Evolutionary conservation across 164 flowering plant species (phyloP), one percentile per base, ranked within the genome.

Genomic region (Tetrastigma voinierianum): DNA sequence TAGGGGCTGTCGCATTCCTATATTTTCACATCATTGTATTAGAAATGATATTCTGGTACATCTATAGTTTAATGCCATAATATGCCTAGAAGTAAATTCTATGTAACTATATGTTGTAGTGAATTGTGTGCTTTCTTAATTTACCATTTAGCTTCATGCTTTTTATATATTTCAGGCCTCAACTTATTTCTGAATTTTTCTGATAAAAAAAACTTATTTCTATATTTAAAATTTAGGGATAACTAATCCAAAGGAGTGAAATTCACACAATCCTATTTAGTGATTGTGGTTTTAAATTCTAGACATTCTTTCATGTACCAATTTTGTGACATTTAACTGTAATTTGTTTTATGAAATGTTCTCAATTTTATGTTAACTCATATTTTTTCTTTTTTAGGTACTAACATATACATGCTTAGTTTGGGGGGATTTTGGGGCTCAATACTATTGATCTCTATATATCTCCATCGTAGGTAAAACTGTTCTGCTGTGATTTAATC

Each of bases 401-500:
- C 99, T 54, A 80, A 90, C 48, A 90, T 95, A 60, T 82, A 75
- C 70, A 89, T 90, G 94, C 90, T 95, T 58, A 87, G 80, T 18
- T 74, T 92, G 77, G 97, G 97, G 16, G 97, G 92, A 64, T 77
- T 73, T 72, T 92, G 97, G 97, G 92, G 99, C 73, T 90, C 56
- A 84, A 82, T 65, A 89, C 94, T 23, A 92, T 95, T 46, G 96
- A 92, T 74, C 87, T 92, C 25, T 95, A 86, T 92, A 21, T 95
- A 86, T 84, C 93, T 95, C 40, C 97, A 95, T 67, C 84, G 87
- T 44, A 87, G 90, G 97, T 91, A 74, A 74, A 66, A 45, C 60
- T 51, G 45, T 32, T 43, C 40, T 32, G 6, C 40, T 4, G 40
- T 32, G 40, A 32, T 32, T 32, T 32, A 4, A 32, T 32, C 40